Evolutionary conservation across 2,329 filamentous ascomycete species (phyloP).

Genomic region (Tympanopsis confertula): DNA sequence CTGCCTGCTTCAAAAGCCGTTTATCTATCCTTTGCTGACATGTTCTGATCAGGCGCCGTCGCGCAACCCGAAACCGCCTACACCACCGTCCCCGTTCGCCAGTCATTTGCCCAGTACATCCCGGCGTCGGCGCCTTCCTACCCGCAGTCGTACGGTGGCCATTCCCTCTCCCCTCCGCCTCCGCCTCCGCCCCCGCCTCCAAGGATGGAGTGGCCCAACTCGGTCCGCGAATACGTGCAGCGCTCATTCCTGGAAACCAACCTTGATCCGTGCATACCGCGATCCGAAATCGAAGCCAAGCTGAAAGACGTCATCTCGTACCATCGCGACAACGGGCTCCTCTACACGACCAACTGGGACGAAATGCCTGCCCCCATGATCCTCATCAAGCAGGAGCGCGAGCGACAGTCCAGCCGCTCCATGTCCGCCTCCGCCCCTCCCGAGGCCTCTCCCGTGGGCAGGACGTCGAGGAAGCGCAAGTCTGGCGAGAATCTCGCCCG

Average conservation of each 20-base stretch:
- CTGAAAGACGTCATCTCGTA: constrained; percentile 76
- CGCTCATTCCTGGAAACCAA: constrained; percentile 74
- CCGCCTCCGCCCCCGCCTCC: no score
- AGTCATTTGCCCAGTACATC: no score
- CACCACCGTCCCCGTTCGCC: no score
- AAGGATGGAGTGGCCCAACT: constrained; percentile 69
- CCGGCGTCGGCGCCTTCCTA: no score
- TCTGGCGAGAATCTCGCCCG: constrained; percentile 52
- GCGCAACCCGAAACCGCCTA: no score
- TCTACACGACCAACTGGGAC: constrained; percentile 73
- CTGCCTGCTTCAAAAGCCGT: no score
- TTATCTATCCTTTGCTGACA: no score
- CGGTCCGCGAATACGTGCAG: constrained; percentile 80
- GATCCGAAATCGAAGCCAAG: constrained; percentile 68
- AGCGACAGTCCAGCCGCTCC: constrained; percentile 29
- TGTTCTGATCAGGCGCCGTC: no score
- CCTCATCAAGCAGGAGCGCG: constrained; percentile 63
- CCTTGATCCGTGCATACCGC: constrained; percentile 47
- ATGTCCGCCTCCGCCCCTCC: constrained; percentile 2
- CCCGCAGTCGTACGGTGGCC: no score
- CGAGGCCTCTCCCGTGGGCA: constrained; percentile 14
- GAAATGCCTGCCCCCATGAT: constrained; percentile 73
- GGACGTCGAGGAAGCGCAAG: constrained; percentile 65
- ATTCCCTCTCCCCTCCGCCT: no score
- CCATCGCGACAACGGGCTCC: constrained; percentile 61